Base-by-base conservation (phyloP, 2,329 filamentous ascomycete genomes). In the Arthroderma uncinatum region DNA sequence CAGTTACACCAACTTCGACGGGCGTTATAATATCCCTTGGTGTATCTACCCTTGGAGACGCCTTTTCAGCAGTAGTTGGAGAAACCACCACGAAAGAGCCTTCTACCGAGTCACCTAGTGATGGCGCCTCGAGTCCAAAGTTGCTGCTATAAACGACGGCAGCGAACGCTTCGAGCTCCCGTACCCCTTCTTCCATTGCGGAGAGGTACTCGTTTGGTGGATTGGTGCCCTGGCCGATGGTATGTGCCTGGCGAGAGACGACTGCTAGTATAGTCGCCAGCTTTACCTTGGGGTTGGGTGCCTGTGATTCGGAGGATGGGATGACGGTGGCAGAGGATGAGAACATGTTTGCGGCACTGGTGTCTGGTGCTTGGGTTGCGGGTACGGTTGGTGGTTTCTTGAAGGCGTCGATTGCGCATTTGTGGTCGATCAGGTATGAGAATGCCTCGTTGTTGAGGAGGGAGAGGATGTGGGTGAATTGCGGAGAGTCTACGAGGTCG, bases 401-500 rank as follows among this genome's bases (percentile, higher is more conserved):
- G 72, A 91, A 97, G 9, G 88, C 85, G 62, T 88, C 84, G 2
- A 81, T 78, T 4, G 87, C 84, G 56, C 96, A 81, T 71, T 93
- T 93, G 65, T 82, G 79, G 66, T 96, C 87, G 25, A 95, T 80
- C 14, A 98, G 80, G 23, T 86, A 82, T 2, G 87, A 87, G 74
- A 96, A 98, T 56, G 85, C 87, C 48, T 89, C 81, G 70, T 97
- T 91, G 59, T 97, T 86, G 57, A 96, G 80, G 58, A 88, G 83
- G 1, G 86, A 89, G 47, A 96, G 79, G 36, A 98, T 90, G 66
- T 90, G 86, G 0, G 85, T 82, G 72, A 97, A 97, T 36, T 88
- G 82, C 0, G 93, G 93, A 1, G 93, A 96, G 68, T 98, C 93
- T 67, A 97, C 85, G 23, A 98, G 81, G 69, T 98, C 93, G 39